These are phyloP conservation scores for Entomortierella beljakovae DNA, from an alignment of 192 early-diverging fungal genomes.

Conservation along the genomic window DNA sequence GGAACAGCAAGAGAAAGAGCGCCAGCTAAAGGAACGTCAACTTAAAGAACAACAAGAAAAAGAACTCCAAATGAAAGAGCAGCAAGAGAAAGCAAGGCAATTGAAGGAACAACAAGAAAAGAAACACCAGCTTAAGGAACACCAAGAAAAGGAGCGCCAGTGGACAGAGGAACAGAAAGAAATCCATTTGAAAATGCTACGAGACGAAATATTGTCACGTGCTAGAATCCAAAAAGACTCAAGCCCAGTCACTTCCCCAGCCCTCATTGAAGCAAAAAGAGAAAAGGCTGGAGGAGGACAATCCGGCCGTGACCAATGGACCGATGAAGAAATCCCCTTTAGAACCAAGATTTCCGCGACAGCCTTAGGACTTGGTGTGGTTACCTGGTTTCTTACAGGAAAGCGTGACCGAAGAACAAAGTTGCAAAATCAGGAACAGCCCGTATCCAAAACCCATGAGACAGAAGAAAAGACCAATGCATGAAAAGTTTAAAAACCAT, in stretches of 20 bases:
- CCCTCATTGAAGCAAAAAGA: not conserved
- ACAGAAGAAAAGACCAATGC: not conserved
- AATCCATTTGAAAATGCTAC: too few relatives aligned
- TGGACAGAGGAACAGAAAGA: too few relatives aligned
- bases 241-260: not conserved
- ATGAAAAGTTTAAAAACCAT: not conserved
- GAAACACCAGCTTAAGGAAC: too few relatives aligned
- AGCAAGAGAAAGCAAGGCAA: too few relatives aligned
- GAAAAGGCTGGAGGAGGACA: not conserved
- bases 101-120: too few relatives aligned
- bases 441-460: not conserved
- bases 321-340: conserved; percentile 26
- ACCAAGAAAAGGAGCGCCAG: too few relatives aligned
- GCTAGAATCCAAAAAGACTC: not conserved
- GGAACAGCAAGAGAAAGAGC: conserved; percentile 7
- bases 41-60: not conserved
- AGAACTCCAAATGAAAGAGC: too few relatives aligned
- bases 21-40: not conserved
- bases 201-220: too few relatives aligned
- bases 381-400: conserved; percentile 45
- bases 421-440: not conserved
- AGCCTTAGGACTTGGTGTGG: conserved; percentile 20
- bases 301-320: conserved; percentile 1
- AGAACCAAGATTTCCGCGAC: conserved; percentile 16
- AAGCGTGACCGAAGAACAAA: conserved; percentile 31